A percentile compares a stretch with the other conserved stretches of the same genome.
Conservation (phyloP, 225 moss, liverwort and hornwort genomes). For the Polytrichum formosum region DNA sequence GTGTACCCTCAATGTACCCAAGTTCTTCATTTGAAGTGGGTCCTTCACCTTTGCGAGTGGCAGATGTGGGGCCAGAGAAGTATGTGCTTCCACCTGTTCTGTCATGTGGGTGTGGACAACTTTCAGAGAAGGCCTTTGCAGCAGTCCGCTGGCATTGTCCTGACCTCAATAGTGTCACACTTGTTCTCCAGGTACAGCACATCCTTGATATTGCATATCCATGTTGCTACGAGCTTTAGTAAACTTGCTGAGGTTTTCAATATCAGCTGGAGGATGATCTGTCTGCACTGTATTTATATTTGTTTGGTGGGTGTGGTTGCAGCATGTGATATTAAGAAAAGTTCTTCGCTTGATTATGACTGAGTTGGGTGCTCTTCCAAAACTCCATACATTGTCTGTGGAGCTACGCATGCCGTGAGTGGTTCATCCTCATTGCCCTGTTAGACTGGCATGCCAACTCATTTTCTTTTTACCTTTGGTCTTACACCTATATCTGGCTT, state of each 20-base stretch:
- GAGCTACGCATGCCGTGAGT: conserved; percentile 85
- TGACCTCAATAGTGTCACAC: conserved; percentile 66
- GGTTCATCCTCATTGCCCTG: background rate
- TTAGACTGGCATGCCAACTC: background rate
- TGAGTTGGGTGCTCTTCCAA: conserved; percentile 71
- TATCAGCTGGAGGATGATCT: background rate
- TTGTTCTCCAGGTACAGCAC: conserved; percentile 63
- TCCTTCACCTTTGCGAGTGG: conserved; percentile 50
- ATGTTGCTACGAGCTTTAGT: too few species aligned
- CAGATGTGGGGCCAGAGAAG: conserved; percentile 46
- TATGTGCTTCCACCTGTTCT: conserved; percentile 49
- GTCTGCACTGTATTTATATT: conserved; percentile 7
- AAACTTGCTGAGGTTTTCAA: too few species aligned
- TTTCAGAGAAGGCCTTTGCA: conserved; percentile 66
- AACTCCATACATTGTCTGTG: conserved; percentile 66
- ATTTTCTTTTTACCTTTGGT: background rate
- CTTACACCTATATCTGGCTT: background rate
- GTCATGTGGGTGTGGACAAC: conserved; percentile 70
- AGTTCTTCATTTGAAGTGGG: conserved; percentile 45
- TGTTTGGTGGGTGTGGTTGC: conserved; percentile 17
- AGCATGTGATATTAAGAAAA: conserved; percentile 64
- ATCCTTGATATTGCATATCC: background rate
- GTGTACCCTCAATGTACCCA: conserved; percentile 60
- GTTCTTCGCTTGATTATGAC: conserved; percentile 54
- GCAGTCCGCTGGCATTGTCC: conserved; percentile 60